Evolutionary conservation across 208 protist species (phyloP), one percentile per base, ranked within the genome.

Genomic region (Leishmania braziliensis): DNA sequence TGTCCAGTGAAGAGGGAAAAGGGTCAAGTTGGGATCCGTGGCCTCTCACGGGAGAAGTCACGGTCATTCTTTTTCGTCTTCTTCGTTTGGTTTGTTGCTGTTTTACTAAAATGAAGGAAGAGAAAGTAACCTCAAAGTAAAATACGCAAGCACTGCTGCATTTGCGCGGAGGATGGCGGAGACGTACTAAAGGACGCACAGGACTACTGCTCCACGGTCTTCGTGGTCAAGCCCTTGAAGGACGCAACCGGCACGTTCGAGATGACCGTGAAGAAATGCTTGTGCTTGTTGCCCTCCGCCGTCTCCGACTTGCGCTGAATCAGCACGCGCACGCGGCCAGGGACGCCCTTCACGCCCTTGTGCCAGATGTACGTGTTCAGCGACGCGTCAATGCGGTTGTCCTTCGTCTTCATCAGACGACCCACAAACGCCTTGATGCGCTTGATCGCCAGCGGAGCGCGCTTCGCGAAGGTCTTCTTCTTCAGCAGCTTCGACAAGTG

Each of bases 281-380:
- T 95, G 88, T 88, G 89, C 89, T 95, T 95, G 91, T 85, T 89
- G 83, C 88, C 93, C 84, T 96, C 93, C 58, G 81, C 75, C 76
- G 89, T 94, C 86, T 96, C 92, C 33, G 90, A 87, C 89, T 96
- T 95, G 90, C 96, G 93, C 82, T 93, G 81, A 68, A 99, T 90
- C 77, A 92, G 88, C 36, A 99, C 93, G 83, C 99, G 98, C 36
- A 99, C 95, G 80, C 99, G 95, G 92, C 93, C 86, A 72, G 98
- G 99, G 39, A 93, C 91, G 73, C 94, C 93, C 91, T 98, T 98
- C 92, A 98, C 93, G 81, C 99, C 99, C 89, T 98, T 96, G 86
- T 93, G 94, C 99, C 98, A 99, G 77, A 99, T 81, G 90, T 92
- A 96, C 84, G 97, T 98, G 96, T 99, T 99, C 75, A 99, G 93